phyloP scores from a whole-genome alignment of 192 early-diverging fungal genomes.

The Mortierella antarctica region DNA sequence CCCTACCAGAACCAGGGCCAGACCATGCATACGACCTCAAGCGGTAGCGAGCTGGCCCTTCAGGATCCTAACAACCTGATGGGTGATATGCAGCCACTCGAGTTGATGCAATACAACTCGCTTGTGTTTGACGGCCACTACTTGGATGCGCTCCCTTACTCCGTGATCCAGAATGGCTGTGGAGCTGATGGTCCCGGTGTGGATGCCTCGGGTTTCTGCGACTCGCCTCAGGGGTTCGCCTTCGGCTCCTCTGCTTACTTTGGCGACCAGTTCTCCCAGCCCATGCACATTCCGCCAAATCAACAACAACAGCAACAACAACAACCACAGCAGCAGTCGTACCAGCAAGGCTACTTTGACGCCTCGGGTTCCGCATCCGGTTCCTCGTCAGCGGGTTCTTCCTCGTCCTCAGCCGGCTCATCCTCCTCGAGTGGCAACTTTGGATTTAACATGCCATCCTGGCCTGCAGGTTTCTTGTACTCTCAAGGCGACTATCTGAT shows the following conservation, averaged over 20 bases:
- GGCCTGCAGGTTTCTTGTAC: constrained; percentile 19
- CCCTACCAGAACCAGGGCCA: constrained; percentile 4
- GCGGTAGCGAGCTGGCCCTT: background rate
- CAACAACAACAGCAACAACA: background rate
- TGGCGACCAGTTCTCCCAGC: constrained; percentile 26
- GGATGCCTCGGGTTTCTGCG: constrained; percentile 24
- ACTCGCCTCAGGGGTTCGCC: constrained; percentile 26
- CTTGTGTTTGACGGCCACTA: constrained; percentile 33
- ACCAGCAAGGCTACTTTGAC: constrained; percentile 25
- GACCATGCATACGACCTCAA: constrained; percentile 2
- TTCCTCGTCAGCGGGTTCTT: constrained; percentile 15
- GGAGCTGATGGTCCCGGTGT: constrained; percentile 20
- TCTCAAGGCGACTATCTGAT: constrained; percentile 30
- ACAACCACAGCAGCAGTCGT: constrained; percentile 17
- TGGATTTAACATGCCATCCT: constrained; percentile 17
- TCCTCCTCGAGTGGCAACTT: constrained; percentile 10
- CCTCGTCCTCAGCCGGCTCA: constrained; percentile 15
- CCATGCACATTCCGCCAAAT: constrained; percentile 15
- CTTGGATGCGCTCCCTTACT: constrained; percentile 30
- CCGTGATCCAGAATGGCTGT: constrained; percentile 21
- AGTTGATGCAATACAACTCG: constrained; percentile 49
- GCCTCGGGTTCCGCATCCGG: constrained; percentile 11
- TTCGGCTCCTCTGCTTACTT: constrained; percentile 14
- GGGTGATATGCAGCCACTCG: constrained; percentile 34
- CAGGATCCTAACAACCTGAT: constrained; percentile 29